Percentiles rank a stretch among this genome's conserved stretches.
Conservation (phyloP, 768 basidiomycete genomes). For the Mycena haematopus region DNA sequence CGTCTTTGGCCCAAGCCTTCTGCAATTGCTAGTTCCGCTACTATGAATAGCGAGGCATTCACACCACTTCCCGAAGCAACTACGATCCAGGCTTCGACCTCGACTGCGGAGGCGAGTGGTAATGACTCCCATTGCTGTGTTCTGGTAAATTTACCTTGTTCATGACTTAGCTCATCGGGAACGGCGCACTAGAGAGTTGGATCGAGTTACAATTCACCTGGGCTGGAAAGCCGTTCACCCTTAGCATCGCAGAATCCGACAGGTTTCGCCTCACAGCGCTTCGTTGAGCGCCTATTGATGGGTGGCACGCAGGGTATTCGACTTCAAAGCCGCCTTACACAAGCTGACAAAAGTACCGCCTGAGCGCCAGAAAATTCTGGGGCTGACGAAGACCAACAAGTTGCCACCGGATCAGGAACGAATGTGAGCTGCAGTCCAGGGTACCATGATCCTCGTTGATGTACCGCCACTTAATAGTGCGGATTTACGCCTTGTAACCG, state of each 20-base stretch:
- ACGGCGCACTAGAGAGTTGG: conserved; percentile 52
- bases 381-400: conserved; percentile 78
- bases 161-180: conserved; percentile 15
- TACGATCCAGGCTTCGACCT: conserved; percentile 17
- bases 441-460: not conserved
- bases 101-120: conserved; percentile 18
- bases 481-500: conserved; percentile 61
- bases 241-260: conserved; percentile 80
- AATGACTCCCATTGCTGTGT: not conserved
- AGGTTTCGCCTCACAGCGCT: conserved; percentile 49
- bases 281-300: conserved; percentile 13
- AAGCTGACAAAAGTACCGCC: conserved; percentile 79
- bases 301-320: conserved; percentile 67
- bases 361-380: conserved; percentile 88
- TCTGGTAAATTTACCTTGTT: not conserved
- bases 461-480: conserved; percentile 44
- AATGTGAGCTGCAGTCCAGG: conserved; percentile 49
- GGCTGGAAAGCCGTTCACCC: conserved; percentile 69
- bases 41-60: conserved; percentile 4
- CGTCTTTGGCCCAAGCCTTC: too few relatives aligned
- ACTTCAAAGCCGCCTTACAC: conserved; percentile 74
- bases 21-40: not conserved
- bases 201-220: conserved; percentile 72
- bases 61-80: not conserved
- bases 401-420: conserved; percentile 75